Base-by-base conservation (phyloP, 495 filamentous ascomycete species). In the Tuber magnatum region DNA sequence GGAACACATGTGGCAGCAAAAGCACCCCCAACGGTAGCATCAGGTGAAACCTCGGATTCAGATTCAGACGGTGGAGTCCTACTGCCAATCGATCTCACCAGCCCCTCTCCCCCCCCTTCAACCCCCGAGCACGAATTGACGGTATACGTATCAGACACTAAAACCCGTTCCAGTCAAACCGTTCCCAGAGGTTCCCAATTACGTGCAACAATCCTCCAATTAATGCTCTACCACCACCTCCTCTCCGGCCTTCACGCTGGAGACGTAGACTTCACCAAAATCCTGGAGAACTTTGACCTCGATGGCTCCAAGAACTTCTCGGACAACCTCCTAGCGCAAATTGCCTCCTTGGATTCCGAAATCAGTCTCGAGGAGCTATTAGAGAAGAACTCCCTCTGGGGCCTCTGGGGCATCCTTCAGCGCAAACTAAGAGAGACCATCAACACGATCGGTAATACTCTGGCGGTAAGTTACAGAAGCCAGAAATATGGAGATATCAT, bases 181-280 rank as follows among this genome's bases (percentile, higher is more conserved):
- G 76, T 92, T 1, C 94, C 94, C 0, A 85, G 86, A 35, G 89
- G 88, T 41, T 85, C 89, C 2, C 88, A 90, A n/a, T 88, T 93
- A 32, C 90, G 91, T 18, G 92, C 90, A 0, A 92, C 95, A 0
- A 86, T 89, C 71, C 90, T 97, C 72, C 95, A 99, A 83, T 86
- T 99, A 12, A 94, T 96, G 84, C 85, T 97, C 2, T 99, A 99
- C 81, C 93, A 93, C 79, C 90, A 90, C n/a, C 89, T 98, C 71
- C 87, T 99, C 42, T 89, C 90, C 56, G 85, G 89, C 5, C 87
- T 98, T 76, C 89, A 90, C n/a, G 87, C 88, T 3, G 91, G 88
- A 75, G 85, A 87, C n/a, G 87, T 97, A 1, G 88, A 92, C 73
- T 90, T 93, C 51, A 81, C 87, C 32, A 77, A 85, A 9, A 85